Conservation (phyloP, 2,329 filamentous ascomycete species). For the Phialophora tarda region DNA sequence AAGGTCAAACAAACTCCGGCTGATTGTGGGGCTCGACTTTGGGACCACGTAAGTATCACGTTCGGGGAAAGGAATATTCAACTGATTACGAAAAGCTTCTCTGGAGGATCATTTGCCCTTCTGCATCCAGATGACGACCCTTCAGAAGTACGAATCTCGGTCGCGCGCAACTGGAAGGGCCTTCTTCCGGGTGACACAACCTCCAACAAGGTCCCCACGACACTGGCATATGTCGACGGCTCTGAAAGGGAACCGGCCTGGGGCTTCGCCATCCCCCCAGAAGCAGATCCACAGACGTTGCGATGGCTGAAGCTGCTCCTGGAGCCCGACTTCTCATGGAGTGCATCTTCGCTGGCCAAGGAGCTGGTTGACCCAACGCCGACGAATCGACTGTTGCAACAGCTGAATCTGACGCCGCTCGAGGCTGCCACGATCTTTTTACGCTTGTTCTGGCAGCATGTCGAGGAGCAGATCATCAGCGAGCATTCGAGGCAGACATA, state of each 20-base stretch:
- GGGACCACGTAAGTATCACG: background rate
- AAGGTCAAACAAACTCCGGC: background rate
- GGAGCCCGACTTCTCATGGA: conserved; percentile 2
- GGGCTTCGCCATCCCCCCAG: background rate
- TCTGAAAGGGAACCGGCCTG: background rate
- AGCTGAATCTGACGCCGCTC: background rate
- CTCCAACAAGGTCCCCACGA: background rate
- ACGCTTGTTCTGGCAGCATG: background rate
- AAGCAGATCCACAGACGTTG: background rate
- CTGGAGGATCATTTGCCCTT: background rate
- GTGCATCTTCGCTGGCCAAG: background rate
- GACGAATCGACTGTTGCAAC: background rate
- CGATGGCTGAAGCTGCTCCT: conserved; percentile 1
- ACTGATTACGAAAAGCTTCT: background rate
- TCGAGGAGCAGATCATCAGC: conserved; percentile 3
- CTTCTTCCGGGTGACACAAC: conserved; percentile 1
- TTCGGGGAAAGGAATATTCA: background rate
- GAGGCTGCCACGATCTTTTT: background rate
- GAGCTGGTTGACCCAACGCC: background rate
- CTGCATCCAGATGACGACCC: background rate
- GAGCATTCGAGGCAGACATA: background rate
- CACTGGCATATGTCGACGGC: background rate
- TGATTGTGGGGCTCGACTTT: background rate
- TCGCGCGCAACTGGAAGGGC: conserved; percentile 1
- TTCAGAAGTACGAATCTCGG: background rate